phyloP scores from a whole-genome alignment of 2,329 filamentous ascomycete species.

The Phialophora tarda region DNA sequence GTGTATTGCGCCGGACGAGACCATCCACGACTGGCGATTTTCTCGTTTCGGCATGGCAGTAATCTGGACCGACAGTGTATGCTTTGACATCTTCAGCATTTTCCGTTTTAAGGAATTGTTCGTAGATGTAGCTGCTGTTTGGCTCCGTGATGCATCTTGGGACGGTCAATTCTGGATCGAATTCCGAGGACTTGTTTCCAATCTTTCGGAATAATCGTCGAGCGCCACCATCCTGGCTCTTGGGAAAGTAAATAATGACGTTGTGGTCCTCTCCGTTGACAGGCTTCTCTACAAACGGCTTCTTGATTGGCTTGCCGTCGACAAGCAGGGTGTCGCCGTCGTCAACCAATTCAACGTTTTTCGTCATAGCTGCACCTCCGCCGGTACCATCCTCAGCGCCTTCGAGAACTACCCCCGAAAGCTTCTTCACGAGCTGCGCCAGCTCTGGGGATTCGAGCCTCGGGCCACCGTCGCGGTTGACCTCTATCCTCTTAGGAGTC shows the following conservation, averaged over 20 bases:
- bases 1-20: constrained; percentile 91
- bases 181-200: constrained; percentile 98
- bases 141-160: constrained; percentile 83
- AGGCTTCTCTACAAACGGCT: constrained; percentile 98
- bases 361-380: constrained; percentile 61
- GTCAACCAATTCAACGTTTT: constrained; percentile 82
- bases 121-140: constrained; percentile 88
- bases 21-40: constrained; percentile 98
- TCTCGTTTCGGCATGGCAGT: constrained; percentile 94
- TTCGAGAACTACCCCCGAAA: constrained; percentile 77
- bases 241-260: constrained; percentile 96
- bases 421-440: constrained; percentile 76
- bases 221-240: constrained; percentile 73
- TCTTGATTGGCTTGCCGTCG: constrained; percentile 79
- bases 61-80: constrained; percentile 91
- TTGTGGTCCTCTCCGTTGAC: constrained; percentile 99
- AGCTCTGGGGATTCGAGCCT: constrained; percentile 77
- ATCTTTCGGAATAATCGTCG: constrained; percentile 94
- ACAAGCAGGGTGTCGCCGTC: constrained; percentile 87
- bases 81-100: constrained; percentile 99
- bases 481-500: constrained; percentile 85
- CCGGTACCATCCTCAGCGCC: constrained; percentile 71
- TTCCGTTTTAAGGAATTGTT: constrained; percentile 94
- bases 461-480: constrained; percentile 91
- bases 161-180: constrained; percentile 74